A percentile compares a stretch with the other conserved stretches of the same genome.
phyloP scores from a whole-genome alignment of 2,329 filamentous ascomycete genomes.

The Aspergillus tanneri region DNA sequence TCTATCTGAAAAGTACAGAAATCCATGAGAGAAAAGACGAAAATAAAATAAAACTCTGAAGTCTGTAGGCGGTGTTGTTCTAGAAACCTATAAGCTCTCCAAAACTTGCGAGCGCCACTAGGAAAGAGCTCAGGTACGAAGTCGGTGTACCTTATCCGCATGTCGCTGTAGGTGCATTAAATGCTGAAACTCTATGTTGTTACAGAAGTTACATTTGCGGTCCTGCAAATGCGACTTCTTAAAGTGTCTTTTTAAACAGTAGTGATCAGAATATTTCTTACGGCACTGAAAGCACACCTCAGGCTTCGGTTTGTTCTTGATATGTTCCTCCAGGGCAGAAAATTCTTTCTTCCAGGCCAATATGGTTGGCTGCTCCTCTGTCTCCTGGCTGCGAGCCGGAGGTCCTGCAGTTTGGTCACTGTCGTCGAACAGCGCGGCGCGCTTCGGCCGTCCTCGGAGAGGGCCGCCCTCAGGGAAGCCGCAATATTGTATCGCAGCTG shows the following conservation, averaged over 20 bases:
- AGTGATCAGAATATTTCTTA: slow-evolving; percentile 21
- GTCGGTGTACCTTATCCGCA: slow-evolving; percentile 13
- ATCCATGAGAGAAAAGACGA: too few relatives aligned
- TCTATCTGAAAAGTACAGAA: too few relatives aligned
- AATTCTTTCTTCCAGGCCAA: slow-evolving; percentile 4
- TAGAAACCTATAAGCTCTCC: too few relatives aligned
- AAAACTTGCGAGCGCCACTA: too few relatives aligned
- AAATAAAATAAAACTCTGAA: too few relatives aligned
- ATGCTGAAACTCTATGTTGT: slow-evolving; percentile 17
- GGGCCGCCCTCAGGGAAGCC: slow-evolving; percentile 16
- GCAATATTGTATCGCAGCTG: slow-evolving; percentile 22
- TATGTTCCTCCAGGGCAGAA: slow-evolving; percentile 8
- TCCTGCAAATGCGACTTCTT: slow-evolving; percentile 20
- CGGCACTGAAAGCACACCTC: slow-evolving; percentile 20
- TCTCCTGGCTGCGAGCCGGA: not conserved
- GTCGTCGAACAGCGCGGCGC: not conserved
- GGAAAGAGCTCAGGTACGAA: slow-evolving; percentile 16
- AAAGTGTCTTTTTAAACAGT: slow-evolving; percentile 24
- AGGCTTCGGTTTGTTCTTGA: slow-evolving; percentile 4
- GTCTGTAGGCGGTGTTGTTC: too few relatives aligned
- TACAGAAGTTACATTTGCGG: slow-evolving; percentile 22
- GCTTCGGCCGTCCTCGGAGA: not conserved
- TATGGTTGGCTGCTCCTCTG: not conserved
- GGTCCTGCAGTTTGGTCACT: not conserved
- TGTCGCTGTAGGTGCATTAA: slow-evolving; percentile 20